Base-by-base conservation (phyloP, 176 grass and related monocot genomes). In the Typha latifolia region DNA sequence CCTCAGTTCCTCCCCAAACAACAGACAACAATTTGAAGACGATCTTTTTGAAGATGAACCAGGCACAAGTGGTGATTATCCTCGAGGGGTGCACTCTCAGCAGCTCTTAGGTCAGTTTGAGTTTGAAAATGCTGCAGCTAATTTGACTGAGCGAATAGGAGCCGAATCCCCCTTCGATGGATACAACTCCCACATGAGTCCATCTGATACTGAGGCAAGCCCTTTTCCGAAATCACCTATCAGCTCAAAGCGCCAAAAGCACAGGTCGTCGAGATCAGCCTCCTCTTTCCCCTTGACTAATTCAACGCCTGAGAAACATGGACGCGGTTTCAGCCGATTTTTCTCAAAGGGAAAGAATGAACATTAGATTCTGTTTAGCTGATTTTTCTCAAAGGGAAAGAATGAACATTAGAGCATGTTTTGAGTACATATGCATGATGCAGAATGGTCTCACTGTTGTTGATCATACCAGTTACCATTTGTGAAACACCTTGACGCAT, bases 331-430 rank as follows among this genome's bases (percentile, higher is more conserved):
- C 62, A 89, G 82, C 66, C 80, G 94, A 64, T 99, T 99, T 78
- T 99, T 99, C 71, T 78, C 84, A 19, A 93, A 93, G 78, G 84
- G 68, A 22, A 87, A 87, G 74, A 71, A 63, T 67, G 73, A 97
- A 77, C 74, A 52, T 48, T 87, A 29, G 27, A 29, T 1, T 3
- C 1, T 29, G 27, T 91, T 96, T 56, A 88, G 82, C 66, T 78
- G 94, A 63, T 99, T 99, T 77, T 99, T 99, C 70, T 78, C 83
- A 19, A 93, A 93, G 80, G 84, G 68, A 26, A 87, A 87, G 74
- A 71, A 64, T 64, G 74, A 99, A 75, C 77, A 53, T 49, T 87
- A 50, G 34, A 59, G 16, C 51, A 59, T 59, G 14, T 55, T 55
- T 21, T n/a, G 0, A 6, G 20, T 16, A 59, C 16, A 59, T 59